Evolutionary conservation across 495 filamentous ascomycete species (phyloP), one percentile per base, ranked within the genome.

Genomic region (Pyronema domesticum): DNA sequence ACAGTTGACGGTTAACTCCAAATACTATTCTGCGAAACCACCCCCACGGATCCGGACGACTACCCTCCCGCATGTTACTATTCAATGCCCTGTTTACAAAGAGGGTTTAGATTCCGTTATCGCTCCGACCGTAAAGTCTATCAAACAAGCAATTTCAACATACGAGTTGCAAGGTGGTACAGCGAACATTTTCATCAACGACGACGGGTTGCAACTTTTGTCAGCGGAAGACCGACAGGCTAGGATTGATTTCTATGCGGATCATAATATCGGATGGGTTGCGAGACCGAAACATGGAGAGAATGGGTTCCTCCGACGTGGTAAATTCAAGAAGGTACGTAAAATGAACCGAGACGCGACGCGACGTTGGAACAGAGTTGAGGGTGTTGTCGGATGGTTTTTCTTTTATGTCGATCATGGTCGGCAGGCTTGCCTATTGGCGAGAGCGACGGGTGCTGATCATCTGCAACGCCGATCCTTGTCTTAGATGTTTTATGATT

Each of bases 151-250:
- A 35, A 68, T 70, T n/a, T 59, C 50, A 55, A 85, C 82, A 0
- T 87, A 87, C 63, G 83, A 87, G 60, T 72, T 86, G 40, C 83
- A 86, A 64, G 83, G 83, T 53, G 83, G 83, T 30, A 85, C 82
- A 0, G 83, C 83, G 10, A 86, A 86, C 61, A 77, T 87, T 68
- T 85, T 87, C 60, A 74, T 87, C 68, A 86, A 87, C 64, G 83
- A 87, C 60, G 83, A 87, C 59, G 83, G 83, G 54, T 69, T 87
- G 40, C 84, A 86, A 63, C 69, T 86, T 14, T 72, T 80, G 33
- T 58, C 46, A n/a, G 53, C 46, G 11, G 55, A 70, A 9, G 69
- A 74, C n/a, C 50, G 61, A 46, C 48, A 65, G 23, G 62, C 60
- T 10, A 47, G 82, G 51, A 82, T 83, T 54, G 80, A 85, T 13